Evolutionary conservation across 108 stramenopile species (phyloP).

Genomic region (Fragilaria radians): DNA sequence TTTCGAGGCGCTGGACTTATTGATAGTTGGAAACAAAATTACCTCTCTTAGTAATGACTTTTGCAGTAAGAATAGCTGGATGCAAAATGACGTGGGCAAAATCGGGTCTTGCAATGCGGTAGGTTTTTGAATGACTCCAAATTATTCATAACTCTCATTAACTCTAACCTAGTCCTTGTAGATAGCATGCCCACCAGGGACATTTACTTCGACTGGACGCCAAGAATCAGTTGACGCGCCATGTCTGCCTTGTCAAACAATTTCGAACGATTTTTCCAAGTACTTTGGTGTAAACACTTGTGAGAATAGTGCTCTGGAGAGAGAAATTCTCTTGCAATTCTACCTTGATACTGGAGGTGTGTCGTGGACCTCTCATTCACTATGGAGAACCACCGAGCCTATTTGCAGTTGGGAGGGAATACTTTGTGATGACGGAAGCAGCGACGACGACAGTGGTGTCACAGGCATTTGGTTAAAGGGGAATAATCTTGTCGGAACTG

Average conservation of each 20-base stretch:
- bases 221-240: constrained; percentile 9
- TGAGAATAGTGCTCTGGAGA: constrained; percentile 33
- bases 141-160: too few species aligned
- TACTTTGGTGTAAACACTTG: constrained; percentile 19
- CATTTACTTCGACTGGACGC: constrained; percentile 31
- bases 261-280: constrained; percentile 16
- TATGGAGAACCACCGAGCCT: constrained; percentile 44
- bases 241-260: constrained; percentile 25
- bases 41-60: constrained; percentile 16
- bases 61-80: constrained; percentile 41
- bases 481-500: constrained; percentile 42
- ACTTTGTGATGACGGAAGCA: constrained; percentile 36
- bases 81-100: constrained; percentile 34
- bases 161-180: neutral
- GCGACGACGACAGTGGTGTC: constrained; percentile 29
- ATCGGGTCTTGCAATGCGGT: constrained; percentile 41
- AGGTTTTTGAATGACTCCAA: too few species aligned
- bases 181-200: constrained; percentile 42
- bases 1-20: constrained; percentile 39
- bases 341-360: constrained; percentile 31
- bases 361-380: constrained; percentile 22
- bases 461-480: constrained; percentile 27
- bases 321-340: constrained; percentile 13
- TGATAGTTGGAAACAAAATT: constrained; percentile 45
- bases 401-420: constrained; percentile 61